Percentiles rank a stretch among this genome's conserved stretches.
Conservation (phyloP, 371 early-diverging fungal genomes). For the Mucor sp. region DNA sequence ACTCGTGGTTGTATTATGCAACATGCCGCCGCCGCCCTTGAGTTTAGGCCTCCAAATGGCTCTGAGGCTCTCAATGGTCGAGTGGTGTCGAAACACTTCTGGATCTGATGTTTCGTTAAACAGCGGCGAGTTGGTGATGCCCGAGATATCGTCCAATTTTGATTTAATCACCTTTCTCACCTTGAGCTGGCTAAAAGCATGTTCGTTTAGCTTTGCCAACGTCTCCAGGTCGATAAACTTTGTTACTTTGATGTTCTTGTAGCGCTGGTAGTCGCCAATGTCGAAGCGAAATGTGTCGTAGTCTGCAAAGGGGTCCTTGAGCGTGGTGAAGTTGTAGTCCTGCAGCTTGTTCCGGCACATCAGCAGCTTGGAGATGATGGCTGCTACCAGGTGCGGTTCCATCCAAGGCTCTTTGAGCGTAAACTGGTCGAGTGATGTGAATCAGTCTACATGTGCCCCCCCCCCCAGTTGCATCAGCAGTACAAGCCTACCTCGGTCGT, state of each 20-base stretch:
- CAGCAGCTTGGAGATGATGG: constrained; percentile 58
- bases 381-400: constrained; percentile 63
- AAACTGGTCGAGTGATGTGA: constrained; percentile 13
- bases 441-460: too few species aligned
- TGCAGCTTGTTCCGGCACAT: constrained; percentile 62
- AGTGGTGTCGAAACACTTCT: constrained; percentile 61
- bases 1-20: not conserved
- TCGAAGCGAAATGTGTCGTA: constrained; percentile 51
- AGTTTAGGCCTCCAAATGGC: constrained; percentile 63
- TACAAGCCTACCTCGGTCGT: constrained; percentile 45
- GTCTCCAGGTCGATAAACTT: constrained; percentile 46
- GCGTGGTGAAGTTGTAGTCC: constrained; percentile 60
- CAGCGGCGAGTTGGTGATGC: constrained; percentile 46
- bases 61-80: constrained; percentile 57
- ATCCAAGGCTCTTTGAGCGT: constrained; percentile 52
- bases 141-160: constrained; percentile 67
- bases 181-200: constrained; percentile 40
- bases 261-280: constrained; percentile 58
- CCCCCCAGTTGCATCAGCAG: not conserved
- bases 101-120: constrained; percentile 58
- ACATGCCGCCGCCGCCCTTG: constrained; percentile 18
- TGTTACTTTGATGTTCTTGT: constrained; percentile 32
- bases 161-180: constrained; percentile 63
- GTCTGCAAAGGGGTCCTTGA: constrained; percentile 71
- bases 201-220: constrained; percentile 43